phyloP scores from a whole-genome alignment of 169 alveolate species.

The Eimeria praecox region DNA sequence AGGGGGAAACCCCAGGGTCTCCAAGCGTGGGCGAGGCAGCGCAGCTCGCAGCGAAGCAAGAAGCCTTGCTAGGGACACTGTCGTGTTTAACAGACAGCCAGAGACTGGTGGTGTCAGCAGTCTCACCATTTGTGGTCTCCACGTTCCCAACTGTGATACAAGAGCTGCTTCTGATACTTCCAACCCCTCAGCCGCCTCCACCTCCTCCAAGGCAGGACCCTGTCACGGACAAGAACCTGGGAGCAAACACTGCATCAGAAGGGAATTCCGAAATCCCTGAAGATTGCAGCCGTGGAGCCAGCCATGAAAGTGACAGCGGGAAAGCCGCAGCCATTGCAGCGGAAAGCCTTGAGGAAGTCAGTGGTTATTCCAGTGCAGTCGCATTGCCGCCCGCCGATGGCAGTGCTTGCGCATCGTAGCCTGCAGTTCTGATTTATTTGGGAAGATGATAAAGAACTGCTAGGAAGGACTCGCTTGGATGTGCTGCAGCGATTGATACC shows the following conservation, averaged over 20 bases:
- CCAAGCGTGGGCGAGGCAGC: slow-evolving; percentile 7
- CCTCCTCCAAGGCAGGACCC: slow-evolving; percentile 35
- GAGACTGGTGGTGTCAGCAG: slow-evolving; percentile 44
- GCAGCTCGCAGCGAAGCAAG: slow-evolving; percentile 19
- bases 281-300: background rate
- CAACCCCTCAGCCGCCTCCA: slow-evolving; percentile 71
- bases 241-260: background rate
- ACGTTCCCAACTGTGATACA: slow-evolving; percentile 24
- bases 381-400: slow-evolving; percentile 12
- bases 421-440: background rate
- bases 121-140: slow-evolving; percentile 50
- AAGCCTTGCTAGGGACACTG: slow-evolving; percentile 39
- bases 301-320: slow-evolving; percentile 12
- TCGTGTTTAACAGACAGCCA: slow-evolving; percentile 65
- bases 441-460: background rate
- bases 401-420: slow-evolving; percentile 38
- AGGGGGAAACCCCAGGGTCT: slow-evolving; percentile 14
- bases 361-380: background rate
- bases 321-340: background rate
- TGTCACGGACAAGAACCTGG: background rate
- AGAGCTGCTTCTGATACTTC: slow-evolving; percentile 42
- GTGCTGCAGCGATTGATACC: background rate
- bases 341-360: slow-evolving; percentile 9
- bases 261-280: background rate
- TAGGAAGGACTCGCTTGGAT: background rate